These are phyloP conservation scores for Helicostylum pulchrum DNA, from an alignment of 192 early-diverging fungal genomes.

Conservation along the genomic window DNA sequence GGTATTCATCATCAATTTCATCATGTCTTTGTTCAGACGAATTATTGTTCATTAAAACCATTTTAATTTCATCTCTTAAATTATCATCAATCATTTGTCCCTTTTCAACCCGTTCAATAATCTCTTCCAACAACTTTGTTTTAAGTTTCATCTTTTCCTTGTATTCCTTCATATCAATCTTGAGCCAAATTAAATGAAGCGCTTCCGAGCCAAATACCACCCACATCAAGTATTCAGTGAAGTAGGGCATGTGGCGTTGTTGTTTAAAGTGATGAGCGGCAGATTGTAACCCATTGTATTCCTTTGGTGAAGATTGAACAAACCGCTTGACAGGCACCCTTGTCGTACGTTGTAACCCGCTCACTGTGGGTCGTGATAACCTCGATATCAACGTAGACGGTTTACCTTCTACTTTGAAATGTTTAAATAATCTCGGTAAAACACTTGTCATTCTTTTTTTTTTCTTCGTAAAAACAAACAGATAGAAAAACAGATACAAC, in stretches of 20 bases:
- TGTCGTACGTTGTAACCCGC: no score
- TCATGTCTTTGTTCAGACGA: background rate
- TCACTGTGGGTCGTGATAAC: no score
- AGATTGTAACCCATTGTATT: conserved; percentile 14
- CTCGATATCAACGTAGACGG: no score
- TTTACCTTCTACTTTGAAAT: no score
- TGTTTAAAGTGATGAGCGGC: conserved; percentile 36
- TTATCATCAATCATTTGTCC: conserved; percentile 18
- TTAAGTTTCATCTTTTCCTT: conserved; percentile 24
- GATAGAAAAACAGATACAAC: background rate
- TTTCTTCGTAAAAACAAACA: background rate
- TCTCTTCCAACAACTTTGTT: conserved; percentile 26
- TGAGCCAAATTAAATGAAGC: conserved; percentile 40
- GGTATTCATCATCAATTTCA: conserved; percentile 34
- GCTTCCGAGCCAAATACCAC: conserved; percentile 40
- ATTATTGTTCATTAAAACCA: conserved; percentile 27
- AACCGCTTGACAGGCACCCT: background rate
- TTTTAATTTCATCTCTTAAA: conserved; percentile 24
- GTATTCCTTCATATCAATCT: conserved; percentile 36
- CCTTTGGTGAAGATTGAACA: conserved; percentile 14
- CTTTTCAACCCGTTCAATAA: conserved; percentile 24
- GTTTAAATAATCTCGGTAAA: no score
- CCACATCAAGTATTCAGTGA: conserved; percentile 40
- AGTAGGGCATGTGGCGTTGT: conserved; percentile 34
- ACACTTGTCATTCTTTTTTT: no score